Base-by-base conservation (phyloP, 176 grass and related monocot species). In the Alloteropsis semialata region DNA sequence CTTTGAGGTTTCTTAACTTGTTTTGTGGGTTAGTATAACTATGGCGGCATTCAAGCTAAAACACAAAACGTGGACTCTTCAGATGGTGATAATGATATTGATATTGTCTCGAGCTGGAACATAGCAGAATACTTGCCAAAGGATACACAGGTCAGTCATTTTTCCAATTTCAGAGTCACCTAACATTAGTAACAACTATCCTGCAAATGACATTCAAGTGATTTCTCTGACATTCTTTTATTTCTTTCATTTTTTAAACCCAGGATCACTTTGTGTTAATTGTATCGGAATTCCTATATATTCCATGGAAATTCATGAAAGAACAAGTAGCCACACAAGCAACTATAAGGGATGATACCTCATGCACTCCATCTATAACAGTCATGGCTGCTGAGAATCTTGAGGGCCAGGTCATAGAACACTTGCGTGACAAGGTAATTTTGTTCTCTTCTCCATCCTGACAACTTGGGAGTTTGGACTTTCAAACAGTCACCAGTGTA, bases 251-350 rank as follows among this genome's bases (percentile, higher is more conserved):
- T 14, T 50, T 61, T 18, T 60, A 57, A 87, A 80, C 64, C 25
- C 84, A 98, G 92, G 96, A 93, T 84, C 96, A 93, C 86, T 98
- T 98, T 91, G 84, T 91, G 54, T 84, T 98, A 64, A 95, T 91
- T 29, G 88, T 93, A 76, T 98, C 95, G 1, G 92, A 98, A 55
- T 98, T 98, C 61, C 79, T 98, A 62, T 95, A 98, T 76, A 77
- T 95, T 77, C 96, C 92, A 29, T 98, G 92, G 92, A 95, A 95
- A 82, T 88, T 90, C 80, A 91, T 98, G 81, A 83, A 89, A 74
- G 90, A 94, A 73, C 87, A 95, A 93, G 74, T 98, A 84, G 76
- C 83, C 25, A 62, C 53, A 75, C 75, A 85, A 89, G 80, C 87
- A 73, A 84, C 82, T 82, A 45, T 70, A 45, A 88, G 60, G 58